Evolutionary conservation across 495 filamentous ascomycete species (phyloP).

Genomic region (Daldinia childiae): DNA sequence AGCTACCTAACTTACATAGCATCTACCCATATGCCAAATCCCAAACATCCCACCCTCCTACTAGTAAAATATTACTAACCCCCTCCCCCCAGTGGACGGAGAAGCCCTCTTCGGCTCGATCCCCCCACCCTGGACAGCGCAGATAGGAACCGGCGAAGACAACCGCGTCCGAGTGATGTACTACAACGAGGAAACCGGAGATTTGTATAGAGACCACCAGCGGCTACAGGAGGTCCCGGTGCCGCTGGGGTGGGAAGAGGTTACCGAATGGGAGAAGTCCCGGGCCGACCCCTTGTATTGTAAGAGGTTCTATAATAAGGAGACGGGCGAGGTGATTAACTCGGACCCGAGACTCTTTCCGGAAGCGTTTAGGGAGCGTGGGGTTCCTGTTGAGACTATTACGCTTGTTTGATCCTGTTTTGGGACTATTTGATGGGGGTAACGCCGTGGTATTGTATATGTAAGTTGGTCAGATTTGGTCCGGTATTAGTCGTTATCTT

Average conservation of each 20-base stretch:
- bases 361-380: slow-evolving; percentile 14
- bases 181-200: neutral
- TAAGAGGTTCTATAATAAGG: slow-evolving; percentile 16
- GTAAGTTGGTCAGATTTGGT: too few species aligned
- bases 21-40: too few species aligned
- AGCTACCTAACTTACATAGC: too few species aligned
- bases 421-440: neutral
- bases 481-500: too few species aligned
- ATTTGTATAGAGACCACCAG: neutral
- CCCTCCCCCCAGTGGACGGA: slow-evolving; percentile 17
- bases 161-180: neutral
- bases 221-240: slow-evolving; percentile 19
- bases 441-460: too few species aligned
- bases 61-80: neutral
- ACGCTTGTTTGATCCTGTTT: slow-evolving; percentile 20
- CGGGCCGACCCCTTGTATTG: slow-evolving; percentile 18
- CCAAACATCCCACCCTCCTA: too few species aligned
- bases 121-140: slow-evolving; percentile 8
- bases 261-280: slow-evolving; percentile 7
- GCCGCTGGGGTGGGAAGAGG: slow-evolving; percentile 21
- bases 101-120: slow-evolving; percentile 26
- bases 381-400: slow-evolving; percentile 20
- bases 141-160: neutral
- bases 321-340: slow-evolving; percentile 29
- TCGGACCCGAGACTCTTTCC: slow-evolving; percentile 34